These are phyloP conservation scores for Kuraishia floccosa DNA, from an alignment of 805 yeast species.

Conservation along the genomic window DNA sequence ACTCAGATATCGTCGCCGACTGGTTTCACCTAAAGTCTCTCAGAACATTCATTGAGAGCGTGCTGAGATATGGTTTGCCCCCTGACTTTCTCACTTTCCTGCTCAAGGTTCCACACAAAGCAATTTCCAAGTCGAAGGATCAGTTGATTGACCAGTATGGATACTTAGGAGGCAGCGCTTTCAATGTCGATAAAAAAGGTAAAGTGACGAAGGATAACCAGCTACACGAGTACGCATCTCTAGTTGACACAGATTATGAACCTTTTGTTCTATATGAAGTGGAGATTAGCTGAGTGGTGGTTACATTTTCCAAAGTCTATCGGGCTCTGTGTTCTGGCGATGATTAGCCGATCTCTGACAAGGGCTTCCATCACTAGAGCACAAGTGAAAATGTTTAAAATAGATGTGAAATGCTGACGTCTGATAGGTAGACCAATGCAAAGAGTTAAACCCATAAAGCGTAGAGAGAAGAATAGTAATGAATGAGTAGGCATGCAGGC, in stretches of 20 bases:
- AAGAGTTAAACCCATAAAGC: no score
- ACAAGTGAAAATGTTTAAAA: no score
- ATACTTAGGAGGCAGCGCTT: constrained; percentile 86
- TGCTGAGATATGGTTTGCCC: constrained; percentile 92
- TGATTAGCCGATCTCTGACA: no score
- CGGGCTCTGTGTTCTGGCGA: no score
- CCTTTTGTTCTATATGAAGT: constrained; percentile 83
- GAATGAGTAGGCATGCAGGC: no score
- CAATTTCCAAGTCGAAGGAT: constrained; percentile 46
- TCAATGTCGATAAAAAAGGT: constrained; percentile 55
- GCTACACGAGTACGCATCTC: constrained; percentile 77
- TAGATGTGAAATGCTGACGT: no score
- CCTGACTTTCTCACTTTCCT: constrained; percentile 65
- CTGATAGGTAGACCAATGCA: no score
- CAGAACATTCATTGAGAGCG: constrained; percentile 85
- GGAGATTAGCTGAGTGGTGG: constrained; percentile 19
- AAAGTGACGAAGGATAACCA: constrained; percentile 44
- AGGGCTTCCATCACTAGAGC: no score
- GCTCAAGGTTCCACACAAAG: constrained; percentile 31
- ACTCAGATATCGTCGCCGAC: constrained; percentile 68
- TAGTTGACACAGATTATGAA: constrained; percentile 92
- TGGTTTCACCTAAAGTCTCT: constrained; percentile 89
- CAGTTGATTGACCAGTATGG: constrained; percentile 71
- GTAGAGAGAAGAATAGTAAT: no score
- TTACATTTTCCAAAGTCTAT: no score